Evolutionary conservation across 2,329 filamentous ascomycete genomes (phyloP).

Genomic region (Cryoendolithus antarcticus): DNA sequence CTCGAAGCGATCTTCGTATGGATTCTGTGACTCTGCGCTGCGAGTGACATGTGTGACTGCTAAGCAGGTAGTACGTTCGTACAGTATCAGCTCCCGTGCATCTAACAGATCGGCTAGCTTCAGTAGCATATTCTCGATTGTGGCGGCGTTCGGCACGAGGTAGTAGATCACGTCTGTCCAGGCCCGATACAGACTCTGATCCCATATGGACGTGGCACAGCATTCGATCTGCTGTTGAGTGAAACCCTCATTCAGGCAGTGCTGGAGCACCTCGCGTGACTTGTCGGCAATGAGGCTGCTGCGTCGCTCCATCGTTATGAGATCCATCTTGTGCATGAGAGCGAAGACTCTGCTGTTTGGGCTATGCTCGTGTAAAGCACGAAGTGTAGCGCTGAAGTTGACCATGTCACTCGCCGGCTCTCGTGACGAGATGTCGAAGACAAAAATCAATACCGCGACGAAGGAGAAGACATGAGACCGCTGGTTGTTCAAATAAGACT

Average conservation of each 20-base stretch:
- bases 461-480: constrained; percentile 93
- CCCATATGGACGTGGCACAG: constrained; percentile 96
- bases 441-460: constrained; percentile 94
- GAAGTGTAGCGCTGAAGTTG: constrained; percentile 83
- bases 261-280: constrained; percentile 61
- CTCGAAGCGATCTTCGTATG: constrained; percentile 86
- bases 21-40: constrained; percentile 59
- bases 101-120: constrained; percentile 75
- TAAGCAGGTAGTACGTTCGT: constrained; percentile 90
- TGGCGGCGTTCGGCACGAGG: constrained; percentile 81
- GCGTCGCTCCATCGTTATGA: constrained; percentile 69
- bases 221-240: constrained; percentile 53
- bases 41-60: constrained; percentile 89
- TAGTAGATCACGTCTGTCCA: constrained; percentile 98
- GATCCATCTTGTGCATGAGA: constrained; percentile 97
- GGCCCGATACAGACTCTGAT: constrained; percentile 93
- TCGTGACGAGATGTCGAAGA: constrained; percentile 97
- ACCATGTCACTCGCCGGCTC: constrained; percentile 88
- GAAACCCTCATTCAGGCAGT: constrained; percentile 51
- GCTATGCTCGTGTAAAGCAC: constrained; percentile 77
- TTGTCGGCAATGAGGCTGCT: constrained; percentile 76
- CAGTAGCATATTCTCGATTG: constrained; percentile 76
- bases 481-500: constrained; percentile 93
- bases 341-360: constrained; percentile 76
- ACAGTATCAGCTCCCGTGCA: constrained; percentile 86